A percentile compares a stretch with the other conserved stretches of the same genome.
phyloP scores from a whole-genome alignment of 345 rosid species.

The Salix arbutifolia region DNA sequence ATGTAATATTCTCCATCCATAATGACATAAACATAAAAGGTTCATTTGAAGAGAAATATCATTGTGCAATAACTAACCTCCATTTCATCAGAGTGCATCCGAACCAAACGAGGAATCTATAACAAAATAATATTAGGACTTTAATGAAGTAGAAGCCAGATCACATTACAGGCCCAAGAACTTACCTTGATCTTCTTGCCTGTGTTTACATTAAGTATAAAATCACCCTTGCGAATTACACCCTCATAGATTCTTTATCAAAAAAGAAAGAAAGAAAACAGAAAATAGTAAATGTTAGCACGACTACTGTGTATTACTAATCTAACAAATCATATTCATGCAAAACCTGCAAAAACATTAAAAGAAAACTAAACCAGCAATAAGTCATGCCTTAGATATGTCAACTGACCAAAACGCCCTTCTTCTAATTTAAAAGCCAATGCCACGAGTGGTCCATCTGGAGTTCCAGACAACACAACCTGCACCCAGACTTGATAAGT shows the following conservation, averaged over 20 bases:
- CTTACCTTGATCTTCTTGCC: conserved; percentile 93
- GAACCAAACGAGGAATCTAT: conserved; percentile 91
- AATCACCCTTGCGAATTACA: conserved; percentile 88
- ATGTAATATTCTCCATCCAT: neutral
- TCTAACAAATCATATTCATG: neutral
- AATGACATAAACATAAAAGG: neutral
- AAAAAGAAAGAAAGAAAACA: neutral
- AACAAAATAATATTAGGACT: conserved; percentile 18
- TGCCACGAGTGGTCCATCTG: conserved; percentile 96
- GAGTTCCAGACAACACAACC: conserved; percentile 74
- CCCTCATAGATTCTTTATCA: conserved; percentile 85
- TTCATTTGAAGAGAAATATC: neutral
- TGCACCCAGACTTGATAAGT: conserved; percentile 25
- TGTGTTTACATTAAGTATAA: conserved; percentile 77
- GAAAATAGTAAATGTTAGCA: neutral
- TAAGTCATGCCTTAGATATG: conserved; percentile 64
- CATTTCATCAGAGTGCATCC: conserved; percentile 98
- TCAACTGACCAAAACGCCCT: conserved; percentile 94
- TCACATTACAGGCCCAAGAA: neutral
- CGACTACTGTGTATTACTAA: neutral
- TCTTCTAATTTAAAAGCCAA: conserved; percentile 97
- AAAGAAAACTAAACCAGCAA: neutral
- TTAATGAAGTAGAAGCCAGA: neutral
- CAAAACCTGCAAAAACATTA: neutral
- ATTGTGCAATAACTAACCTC: conserved; percentile 51